These are phyloP conservation scores for Drosera capensis DNA, from an alignment of 148 eudicot genomes.

Conservation along the genomic window DNA sequence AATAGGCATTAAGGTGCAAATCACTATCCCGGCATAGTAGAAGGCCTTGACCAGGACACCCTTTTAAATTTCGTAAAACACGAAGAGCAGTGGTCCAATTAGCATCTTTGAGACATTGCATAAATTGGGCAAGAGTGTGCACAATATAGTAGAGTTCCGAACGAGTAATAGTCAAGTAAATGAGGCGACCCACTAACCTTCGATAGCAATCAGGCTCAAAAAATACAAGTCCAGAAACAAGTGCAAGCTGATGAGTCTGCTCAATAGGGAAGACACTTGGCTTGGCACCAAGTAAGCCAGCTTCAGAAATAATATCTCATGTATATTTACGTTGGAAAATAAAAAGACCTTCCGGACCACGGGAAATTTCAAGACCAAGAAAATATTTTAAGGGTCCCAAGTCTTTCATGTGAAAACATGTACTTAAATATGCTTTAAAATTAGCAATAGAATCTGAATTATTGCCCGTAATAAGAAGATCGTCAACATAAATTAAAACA, in stretches of 20 bases:
- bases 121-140: neutral
- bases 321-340: neutral
- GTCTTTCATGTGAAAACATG: neutral
- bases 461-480: neutral
- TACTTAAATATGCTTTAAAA: neutral
- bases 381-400: neutral
- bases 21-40: neutral
- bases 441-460: neutral
- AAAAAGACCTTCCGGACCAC: neutral
- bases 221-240: neutral
- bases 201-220: neutral
- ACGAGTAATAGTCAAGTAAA: slow-evolving; percentile 2
- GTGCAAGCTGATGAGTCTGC: neutral
- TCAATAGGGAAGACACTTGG: neutral
- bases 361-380: neutral
- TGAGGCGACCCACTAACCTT: neutral
- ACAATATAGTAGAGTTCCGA: neutral
- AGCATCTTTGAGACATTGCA: neutral
- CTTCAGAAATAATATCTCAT: neutral
- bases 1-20: slow-evolving; percentile 1
- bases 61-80: neutral
- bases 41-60: neutral
- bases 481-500: slow-evolving; percentile 1
- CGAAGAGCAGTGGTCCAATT: neutral
- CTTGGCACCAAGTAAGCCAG: neutral